These are phyloP conservation scores for Schizophyllum commune DNA, from an alignment of 1,284 basidiomycete species.

Conservation along the genomic window DNA sequence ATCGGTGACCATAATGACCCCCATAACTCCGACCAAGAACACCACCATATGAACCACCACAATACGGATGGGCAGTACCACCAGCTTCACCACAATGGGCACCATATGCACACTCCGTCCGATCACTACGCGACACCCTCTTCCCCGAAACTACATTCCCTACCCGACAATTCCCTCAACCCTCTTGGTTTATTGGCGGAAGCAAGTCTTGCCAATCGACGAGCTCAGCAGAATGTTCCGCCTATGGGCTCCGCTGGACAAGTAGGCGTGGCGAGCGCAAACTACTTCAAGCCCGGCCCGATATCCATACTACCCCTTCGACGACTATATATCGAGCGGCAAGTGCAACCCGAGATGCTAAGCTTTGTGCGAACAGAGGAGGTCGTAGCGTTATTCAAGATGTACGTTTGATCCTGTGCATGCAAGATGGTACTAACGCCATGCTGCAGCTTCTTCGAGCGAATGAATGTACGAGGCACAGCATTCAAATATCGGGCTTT, in stretches of 20 bases:
- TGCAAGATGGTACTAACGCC: constrained; percentile 6
- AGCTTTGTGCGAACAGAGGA: constrained; percentile 79
- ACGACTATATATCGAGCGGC: constrained; percentile 83
- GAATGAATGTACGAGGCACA: constrained; percentile 50
- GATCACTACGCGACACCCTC: constrained; percentile 29
- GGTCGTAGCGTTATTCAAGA: constrained; percentile 85
- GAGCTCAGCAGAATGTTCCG: constrained; percentile 34
- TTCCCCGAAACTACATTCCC: constrained; percentile 76
- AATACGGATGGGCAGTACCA: neutral
- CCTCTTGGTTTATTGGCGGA: constrained; percentile 88
- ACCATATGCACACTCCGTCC: constrained; percentile 17
- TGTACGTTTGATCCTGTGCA: constrained; percentile 45
- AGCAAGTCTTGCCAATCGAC: constrained; percentile 82
- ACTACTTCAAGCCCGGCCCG: constrained; percentile 92
- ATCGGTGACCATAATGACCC: constrained; percentile 23
- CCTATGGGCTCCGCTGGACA: constrained; percentile 29
- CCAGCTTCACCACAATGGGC: constrained; percentile 48
- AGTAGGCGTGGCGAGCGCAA: constrained; percentile 81
- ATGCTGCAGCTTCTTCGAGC: constrained; percentile 58
- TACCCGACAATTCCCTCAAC: constrained; percentile 88
- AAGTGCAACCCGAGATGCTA: constrained; percentile 85
- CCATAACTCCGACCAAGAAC: constrained; percentile 6
- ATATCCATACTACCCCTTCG: constrained; percentile 84
- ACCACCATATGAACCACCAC: neutral
- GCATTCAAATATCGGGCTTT: neutral